Conservation (phyloP, 2,329 filamentous ascomycete genomes). For the Cercospora janseana region DNA sequence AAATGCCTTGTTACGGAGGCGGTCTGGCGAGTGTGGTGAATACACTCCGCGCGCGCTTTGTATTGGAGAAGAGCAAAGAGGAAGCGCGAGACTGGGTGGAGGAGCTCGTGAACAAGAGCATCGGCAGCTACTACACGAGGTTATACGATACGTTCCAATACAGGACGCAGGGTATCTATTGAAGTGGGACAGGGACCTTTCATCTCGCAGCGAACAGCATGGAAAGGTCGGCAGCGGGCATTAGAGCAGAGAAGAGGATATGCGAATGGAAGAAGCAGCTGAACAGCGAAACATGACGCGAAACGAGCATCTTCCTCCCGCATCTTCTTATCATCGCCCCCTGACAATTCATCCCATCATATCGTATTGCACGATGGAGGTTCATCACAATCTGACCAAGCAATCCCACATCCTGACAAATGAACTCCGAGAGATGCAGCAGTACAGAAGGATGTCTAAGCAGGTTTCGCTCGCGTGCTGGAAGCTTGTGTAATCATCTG, state of each 20-base stretch:
- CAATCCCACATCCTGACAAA: too few relatives aligned
- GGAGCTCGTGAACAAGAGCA: constrained; percentile 75
- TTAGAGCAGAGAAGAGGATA: not conserved
- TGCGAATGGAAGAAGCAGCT: not conserved
- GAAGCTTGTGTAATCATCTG: too few relatives aligned
- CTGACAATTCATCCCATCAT: too few relatives aligned
- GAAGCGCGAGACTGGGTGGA: constrained; percentile 81
- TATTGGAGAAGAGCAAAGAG: constrained; percentile 77
- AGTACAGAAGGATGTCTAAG: too few relatives aligned
- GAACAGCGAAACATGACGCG: not conserved
- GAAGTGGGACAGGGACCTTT: constrained; percentile 35
- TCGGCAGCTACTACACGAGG: constrained; percentile 83
- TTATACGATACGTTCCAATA: constrained; percentile 77
- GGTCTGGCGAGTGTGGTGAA: constrained; percentile 70
- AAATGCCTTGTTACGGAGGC: constrained; percentile 79
- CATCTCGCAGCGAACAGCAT: too few relatives aligned
- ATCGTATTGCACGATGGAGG: too few relatives aligned
- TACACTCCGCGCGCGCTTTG: constrained; percentile 70
- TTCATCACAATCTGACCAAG: too few relatives aligned
- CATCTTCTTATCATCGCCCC: too few relatives aligned
- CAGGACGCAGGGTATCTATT: constrained; percentile 84
- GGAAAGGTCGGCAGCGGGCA: not conserved
- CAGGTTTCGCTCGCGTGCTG: too few relatives aligned
- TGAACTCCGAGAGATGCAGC: too few relatives aligned
- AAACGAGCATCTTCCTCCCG: not conserved